Evolutionary conservation across 169 alveolate genomes (phyloP), one percentile per base, ranked within the genome.

Genomic region (Plasmodium berghei): DNA sequence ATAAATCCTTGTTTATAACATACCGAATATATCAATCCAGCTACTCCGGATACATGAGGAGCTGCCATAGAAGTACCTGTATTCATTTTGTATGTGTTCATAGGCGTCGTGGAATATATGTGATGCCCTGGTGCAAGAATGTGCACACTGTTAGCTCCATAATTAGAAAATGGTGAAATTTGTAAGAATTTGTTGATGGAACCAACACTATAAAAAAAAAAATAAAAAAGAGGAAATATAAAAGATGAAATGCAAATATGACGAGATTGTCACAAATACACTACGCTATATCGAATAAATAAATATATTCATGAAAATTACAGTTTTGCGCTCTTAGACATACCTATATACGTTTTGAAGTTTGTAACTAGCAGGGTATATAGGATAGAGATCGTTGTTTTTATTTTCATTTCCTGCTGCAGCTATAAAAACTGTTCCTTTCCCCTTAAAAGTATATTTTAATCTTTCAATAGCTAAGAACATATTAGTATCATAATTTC

Each of bases 51-150:
- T 66, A 92, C 90, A 49, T 88, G 92, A 14, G 91, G 93, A n/a
- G 93, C 89, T 12, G 95, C 95, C 91, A 87, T 73, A 16, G 95
- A 92, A 1, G 89, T 72, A 3, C 95, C 95, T 66, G 92, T 89
- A 8, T 49, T 85, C 18, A 61, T 58, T 46, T 73, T 88, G 83
- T 63, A 88, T 34, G 92, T 49, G 24, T 92, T 92, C 18, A 77
- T 73, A 9, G 90, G 85, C 1, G 75, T 69, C 4, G 86, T 54
- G 28, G 93, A 88, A 66, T 87, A 87, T 49, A 92, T 87, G 26
- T 77, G 73, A 28, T 87, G 75, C 5, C 93, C 95, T 45, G 95
- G 95, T 1, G 95, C 93, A 20, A 87, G 46, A 1, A 92, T 59
- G 56, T 87, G 95, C 24, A 88, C 87, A 28, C 85, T 66, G 2